phyloP scores from a whole-genome alignment of 306 rosid genomes.

The Lithocarpus polystachyus region DNA sequence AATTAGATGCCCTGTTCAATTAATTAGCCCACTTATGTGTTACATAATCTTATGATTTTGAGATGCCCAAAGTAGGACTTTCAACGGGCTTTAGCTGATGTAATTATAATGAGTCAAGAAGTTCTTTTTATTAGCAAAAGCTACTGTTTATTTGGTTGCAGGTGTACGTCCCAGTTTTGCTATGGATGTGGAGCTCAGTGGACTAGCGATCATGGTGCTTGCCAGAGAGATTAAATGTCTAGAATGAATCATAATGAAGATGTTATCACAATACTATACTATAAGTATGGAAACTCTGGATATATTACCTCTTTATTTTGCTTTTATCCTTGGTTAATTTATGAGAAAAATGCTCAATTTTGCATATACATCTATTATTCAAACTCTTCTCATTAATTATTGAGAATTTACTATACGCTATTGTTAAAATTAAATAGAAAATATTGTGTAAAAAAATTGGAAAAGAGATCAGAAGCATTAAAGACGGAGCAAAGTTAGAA shows the following conservation, averaged over 20 bases:
- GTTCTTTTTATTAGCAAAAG: neutral
- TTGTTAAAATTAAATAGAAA: no score
- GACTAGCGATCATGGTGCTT: constrained; percentile 30
- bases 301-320: neutral
- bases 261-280: neutral
- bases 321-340: no score
- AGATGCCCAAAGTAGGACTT: neutral
- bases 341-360: no score
- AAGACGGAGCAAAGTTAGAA: no score
- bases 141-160: constrained; percentile 16
- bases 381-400: no score
- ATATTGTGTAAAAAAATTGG: no score
- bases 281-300: neutral
- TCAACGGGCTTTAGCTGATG: neutral
- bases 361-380: no score
- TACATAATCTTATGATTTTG: no score
- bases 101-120: neutral
- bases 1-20: no score
- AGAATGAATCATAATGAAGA: neutral
- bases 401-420: no score
- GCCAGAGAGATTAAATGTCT: constrained; percentile 23
- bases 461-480: no score
- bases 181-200: constrained; percentile 35
- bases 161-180: constrained; percentile 19
- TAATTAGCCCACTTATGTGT: no score